Base-by-base conservation (phyloP, 495 filamentous ascomycete species). In the Durotheca rogersii region DNA sequence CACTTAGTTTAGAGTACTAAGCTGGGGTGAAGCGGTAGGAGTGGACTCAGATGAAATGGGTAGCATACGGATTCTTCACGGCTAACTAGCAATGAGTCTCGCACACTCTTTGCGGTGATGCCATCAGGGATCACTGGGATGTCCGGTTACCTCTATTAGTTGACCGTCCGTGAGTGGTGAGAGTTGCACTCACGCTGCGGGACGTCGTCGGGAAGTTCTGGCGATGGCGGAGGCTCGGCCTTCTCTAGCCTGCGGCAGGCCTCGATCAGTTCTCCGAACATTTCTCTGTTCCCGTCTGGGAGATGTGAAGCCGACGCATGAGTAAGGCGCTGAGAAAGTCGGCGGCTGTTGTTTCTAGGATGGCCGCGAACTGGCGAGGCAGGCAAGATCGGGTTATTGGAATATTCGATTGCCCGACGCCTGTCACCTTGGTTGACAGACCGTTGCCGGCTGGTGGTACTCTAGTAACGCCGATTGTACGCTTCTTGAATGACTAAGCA, bases 211-310 rank as follows among this genome's bases (percentile, higher is more conserved):
- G 15, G 19, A 1, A 45, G 15, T 7, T 40, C 44, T 27, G 10
- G 45, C 12, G 20, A 6, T 5, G 33, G 17, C 1, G 14, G 27
- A 0, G 14, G 30, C 15, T 25, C 16, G 18, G 29, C 12, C 15
- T 17, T 21, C 3, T 18, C 29, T 18, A 53, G 21, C 30, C 9
- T 16, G 11, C 29, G 45, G 31, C 45, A 58, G 16, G 55, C 45
- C 17, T 36, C 14, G 0, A 58, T 4, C n/a, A 58, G 43, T 17
- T 53, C 34, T 0, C 48, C 45, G 15, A 44, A 50, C 49, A 58
- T 58, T 6, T 19, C 47, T 27, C 4, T 1, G 34, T 27, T 32
- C 12, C 33, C n/a, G n/a, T n/a, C n/a, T n/a, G n/a, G n/a, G n/a
- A n/a, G n/a, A n/a, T n/a, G n/a, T n/a, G n/a, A n/a, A n/a, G n/a